Percentiles rank a stretch among this genome's conserved stretches.
Conservation (phyloP, 2,329 filamentous ascomycete species). For the Aspergillus transmontanensis region DNA sequence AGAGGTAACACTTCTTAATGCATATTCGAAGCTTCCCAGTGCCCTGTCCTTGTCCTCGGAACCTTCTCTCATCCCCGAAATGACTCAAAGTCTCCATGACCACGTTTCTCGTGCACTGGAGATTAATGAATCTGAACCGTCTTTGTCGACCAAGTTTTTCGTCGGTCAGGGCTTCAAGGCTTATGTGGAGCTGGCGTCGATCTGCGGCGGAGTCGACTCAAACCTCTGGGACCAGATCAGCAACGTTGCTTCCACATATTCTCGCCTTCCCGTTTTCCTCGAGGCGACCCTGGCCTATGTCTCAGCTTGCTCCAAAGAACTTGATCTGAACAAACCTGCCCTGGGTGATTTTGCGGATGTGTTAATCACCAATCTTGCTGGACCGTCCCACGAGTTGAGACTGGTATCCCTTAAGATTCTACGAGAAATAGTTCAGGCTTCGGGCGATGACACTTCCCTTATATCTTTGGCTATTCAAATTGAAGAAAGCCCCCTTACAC, state of each 20-base stretch:
- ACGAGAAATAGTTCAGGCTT: conserved; percentile 53
- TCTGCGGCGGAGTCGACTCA: conserved; percentile 60
- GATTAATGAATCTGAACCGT: conserved; percentile 60
- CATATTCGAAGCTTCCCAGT: conserved; percentile 65
- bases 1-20: conserved; percentile 69
- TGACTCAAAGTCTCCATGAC: conserved; percentile 65
- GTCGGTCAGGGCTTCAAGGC: conserved; percentile 74
- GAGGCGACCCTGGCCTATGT: conserved; percentile 61
- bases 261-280: conserved; percentile 66
- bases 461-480: conserved; percentile 70
- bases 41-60: conserved; percentile 60
- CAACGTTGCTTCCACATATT: conserved; percentile 67
- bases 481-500: conserved; percentile 75
- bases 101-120: conserved; percentile 68
- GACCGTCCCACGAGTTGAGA: conserved; percentile 73
- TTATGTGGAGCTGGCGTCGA: conserved; percentile 67
- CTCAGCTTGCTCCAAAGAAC: conserved; percentile 27
- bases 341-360: conserved; percentile 64
- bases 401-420: conserved; percentile 73
- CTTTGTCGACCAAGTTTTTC: conserved; percentile 71
- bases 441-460: conserved; percentile 49
- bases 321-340: conserved; percentile 53
- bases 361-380: conserved; percentile 73
- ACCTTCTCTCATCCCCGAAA: conserved; percentile 66
- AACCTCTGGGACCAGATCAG: conserved; percentile 67